Evolutionary conservation across 495 filamentous ascomycete genomes (phyloP), one percentile per base, ranked within the genome.

Genomic region (Penicillium paxilli): DNA sequence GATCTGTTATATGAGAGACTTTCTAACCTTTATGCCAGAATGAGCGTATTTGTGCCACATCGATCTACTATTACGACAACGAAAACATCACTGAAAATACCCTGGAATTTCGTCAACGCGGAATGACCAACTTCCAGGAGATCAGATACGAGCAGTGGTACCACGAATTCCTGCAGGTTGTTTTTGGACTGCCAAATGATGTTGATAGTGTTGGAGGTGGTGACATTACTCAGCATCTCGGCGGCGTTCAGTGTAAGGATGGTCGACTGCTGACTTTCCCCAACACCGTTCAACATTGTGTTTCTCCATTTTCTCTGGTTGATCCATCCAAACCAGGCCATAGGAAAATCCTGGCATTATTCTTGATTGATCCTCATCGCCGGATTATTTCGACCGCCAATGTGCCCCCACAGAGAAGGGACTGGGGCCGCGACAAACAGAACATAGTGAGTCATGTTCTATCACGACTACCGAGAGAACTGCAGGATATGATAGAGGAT

Each of bases 21-120:
- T 5, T 5, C 19, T n/a, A n/a, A n/a, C n/a, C n/a, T n/a, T n/a
- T 33, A 7, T 19, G 22, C 38, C n/a, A 69, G 54, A 84, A 84
- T 51, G 83, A 86, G 44, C 68, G 64, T 19, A 86, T 86, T 35
- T 76, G 74, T 42, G 83, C 82, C 5, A 82, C 80, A 0, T 80
- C 82, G 2, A 58, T 87, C 5, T 86, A 83, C 65, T 85, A 85
- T 70, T 86, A 83, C 60, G 80, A 85, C 53, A 68, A 58, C 46
- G 68, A 83, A 4, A 89, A 91, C 62, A 80, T 88, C 47, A 84
- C 78, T 5, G 63, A 75, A 5, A 81, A 72, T 51, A 59, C 56
- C 22, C 72, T 89, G 0, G 58, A 71, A 0, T 86, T 88, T 59
- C 77, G 79, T 12, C 71, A 80, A 28, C 51, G 58, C 5, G 41